Evolutionary conservation across 768 basidiomycete genomes (phyloP).

Genomic region (Butyriboletus loyo): DNA sequence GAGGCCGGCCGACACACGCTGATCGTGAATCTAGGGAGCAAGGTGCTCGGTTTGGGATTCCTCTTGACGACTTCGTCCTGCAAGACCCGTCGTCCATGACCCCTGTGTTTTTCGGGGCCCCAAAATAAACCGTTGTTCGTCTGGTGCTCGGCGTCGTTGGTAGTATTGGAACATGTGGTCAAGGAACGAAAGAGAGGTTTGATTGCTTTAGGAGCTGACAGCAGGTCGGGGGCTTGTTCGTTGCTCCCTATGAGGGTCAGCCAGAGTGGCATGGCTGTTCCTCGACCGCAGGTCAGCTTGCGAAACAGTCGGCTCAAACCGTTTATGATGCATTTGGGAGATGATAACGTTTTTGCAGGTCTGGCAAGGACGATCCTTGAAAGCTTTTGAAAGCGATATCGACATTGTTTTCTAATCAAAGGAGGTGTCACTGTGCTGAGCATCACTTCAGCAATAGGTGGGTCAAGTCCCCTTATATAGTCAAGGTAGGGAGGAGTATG

Average conservation of each 20-base stretch:
- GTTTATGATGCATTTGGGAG: background rate
- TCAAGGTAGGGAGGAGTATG: slow-evolving; percentile 27
- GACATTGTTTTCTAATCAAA: background rate
- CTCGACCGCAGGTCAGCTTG: slow-evolving; percentile 50
- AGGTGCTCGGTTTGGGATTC: slow-evolving; percentile 40
- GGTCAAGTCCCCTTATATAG: slow-evolving; percentile 33
- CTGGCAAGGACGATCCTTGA: slow-evolving; percentile 49
- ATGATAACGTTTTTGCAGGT: slow-evolving; percentile 35
- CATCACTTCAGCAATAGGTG: slow-evolving; percentile 27
- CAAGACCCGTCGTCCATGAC: slow-evolving; percentile 34
- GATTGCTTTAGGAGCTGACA: slow-evolving; percentile 41
- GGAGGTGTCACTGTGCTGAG: slow-evolving; percentile 28
- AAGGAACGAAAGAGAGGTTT: slow-evolving; percentile 45
- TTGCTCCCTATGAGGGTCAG: slow-evolving; percentile 44
- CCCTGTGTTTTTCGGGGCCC: slow-evolving; percentile 27
- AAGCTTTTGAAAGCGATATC: slow-evolving; percentile 17
- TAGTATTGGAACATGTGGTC: slow-evolving; percentile 47
- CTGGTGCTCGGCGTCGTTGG: slow-evolving; percentile 35
- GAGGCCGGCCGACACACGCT: slow-evolving; percentile 33
- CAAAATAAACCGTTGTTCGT: slow-evolving; percentile 56
- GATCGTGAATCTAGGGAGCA: slow-evolving; percentile 44
- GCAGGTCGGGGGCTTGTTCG: slow-evolving; percentile 46
- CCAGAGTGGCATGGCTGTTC: slow-evolving; percentile 47
- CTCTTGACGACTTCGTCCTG: slow-evolving; percentile 50
- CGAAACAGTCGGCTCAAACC: background rate